Base-by-base conservation (phyloP, 208 protist species). In the Trypanosoma melophagium region DNA sequence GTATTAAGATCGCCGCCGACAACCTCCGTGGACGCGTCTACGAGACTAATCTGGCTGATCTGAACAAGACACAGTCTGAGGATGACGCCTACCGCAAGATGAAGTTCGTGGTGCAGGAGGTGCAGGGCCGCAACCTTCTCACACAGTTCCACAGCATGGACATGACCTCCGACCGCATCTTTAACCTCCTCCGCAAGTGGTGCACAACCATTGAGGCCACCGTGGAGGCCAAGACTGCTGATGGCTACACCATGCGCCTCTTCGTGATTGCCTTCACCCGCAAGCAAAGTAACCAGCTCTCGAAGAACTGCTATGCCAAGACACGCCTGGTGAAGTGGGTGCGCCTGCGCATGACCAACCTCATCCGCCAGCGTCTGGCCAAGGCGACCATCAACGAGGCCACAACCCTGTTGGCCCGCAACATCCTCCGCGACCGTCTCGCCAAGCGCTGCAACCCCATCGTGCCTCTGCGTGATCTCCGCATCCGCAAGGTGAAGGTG, bases 251-350 rank as follows among this genome's bases (percentile, higher is more conserved):
- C 59, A 58, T 99, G 31, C 94, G 98, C 71, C 59, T 99, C 58
- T 99, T 99, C 85, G 83, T 90, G 83, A 98, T 99, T 64, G 97
- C 82, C 63, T 99, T 99, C 96, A 99, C 98, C 73, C 97, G 97
- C 75, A 92, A 91, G 80, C 78, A 95, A 65, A 22, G 64, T 42
- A 80, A 90, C 68, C 98, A 99, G 92, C 73, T 94, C 38, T 87
- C 89, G 53, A 98, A 98, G 83, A 99, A 98, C 74, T 97, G 86
- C 69, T 99, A 99, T 83, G 98, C 98, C 68, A 96, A 99, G 83
- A 80, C 85, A 8, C 85, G 92, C 42, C 94, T 99, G 76, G 86
- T 99, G 69, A 87, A 92, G 62, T 86, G 78, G 74, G 97, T 99
- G 75, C 87, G 98, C 71, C 74, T 83, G 60, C 98, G 97, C 67